phyloP scores from a whole-genome alignment of 2,329 filamentous ascomycete genomes.

The Aspergillus quadrilineatus region DNA sequence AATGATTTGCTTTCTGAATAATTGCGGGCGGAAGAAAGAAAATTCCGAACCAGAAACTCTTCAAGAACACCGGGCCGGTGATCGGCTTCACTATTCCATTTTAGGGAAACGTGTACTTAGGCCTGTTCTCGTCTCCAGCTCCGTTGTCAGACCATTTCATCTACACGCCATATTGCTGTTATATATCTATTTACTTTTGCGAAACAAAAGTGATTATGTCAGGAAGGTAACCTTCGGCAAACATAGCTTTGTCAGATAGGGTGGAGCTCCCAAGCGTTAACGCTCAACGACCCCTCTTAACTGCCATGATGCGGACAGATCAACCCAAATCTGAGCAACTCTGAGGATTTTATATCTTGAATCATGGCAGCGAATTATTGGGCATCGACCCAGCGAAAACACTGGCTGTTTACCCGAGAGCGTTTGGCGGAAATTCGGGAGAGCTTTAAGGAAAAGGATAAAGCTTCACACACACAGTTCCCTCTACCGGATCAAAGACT shows the following conservation, averaged over 20 bases:
- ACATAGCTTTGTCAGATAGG: neutral
- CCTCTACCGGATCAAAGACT: conserved; percentile 78
- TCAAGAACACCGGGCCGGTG: conserved; percentile 27
- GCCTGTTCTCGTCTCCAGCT: neutral
- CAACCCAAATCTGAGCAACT: conserved; percentile 6
- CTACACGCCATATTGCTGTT: neutral
- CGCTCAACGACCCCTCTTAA: neutral
- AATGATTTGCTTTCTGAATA: conserved; percentile 37
- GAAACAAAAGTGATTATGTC: neutral
- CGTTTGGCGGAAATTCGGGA: conserved; percentile 73
- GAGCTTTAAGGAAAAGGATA: conserved; percentile 74
- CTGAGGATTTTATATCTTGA: neutral
- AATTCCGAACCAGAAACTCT: conserved; percentile 18
- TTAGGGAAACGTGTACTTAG: conserved; percentile 19
- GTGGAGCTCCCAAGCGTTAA: neutral
- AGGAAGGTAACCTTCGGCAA: neutral
- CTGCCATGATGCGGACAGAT: conserved; percentile 13
- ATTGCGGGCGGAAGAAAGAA: conserved; percentile 27
- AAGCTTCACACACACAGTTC: conserved; percentile 71
- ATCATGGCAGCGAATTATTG: conserved; percentile 93
- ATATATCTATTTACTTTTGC: neutral
- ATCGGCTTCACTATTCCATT: conserved; percentile 33
- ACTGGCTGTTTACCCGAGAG: conserved; percentile 87
- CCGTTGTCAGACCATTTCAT: neutral
- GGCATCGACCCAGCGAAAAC: conserved; percentile 85